These are phyloP conservation scores for Rhizophora apiculata DNA, from an alignment of 345 rosid genomes.

Conservation along the genomic window DNA sequence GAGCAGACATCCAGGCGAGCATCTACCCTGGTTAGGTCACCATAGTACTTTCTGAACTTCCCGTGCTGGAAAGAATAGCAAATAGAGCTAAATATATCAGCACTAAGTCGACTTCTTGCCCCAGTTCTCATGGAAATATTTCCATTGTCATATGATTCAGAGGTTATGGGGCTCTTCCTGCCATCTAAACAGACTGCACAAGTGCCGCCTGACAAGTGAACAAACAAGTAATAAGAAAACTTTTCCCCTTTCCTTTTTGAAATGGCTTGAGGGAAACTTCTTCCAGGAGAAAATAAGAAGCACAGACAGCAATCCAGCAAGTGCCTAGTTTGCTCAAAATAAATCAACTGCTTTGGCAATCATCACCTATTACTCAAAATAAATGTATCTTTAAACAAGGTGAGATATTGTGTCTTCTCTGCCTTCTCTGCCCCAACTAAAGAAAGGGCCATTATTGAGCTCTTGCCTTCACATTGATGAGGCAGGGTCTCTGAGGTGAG, in stretches of 20 bases:
- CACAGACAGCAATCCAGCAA: background rate
- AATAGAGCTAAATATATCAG: constrained; percentile 70
- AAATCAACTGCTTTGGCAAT: too few relatives aligned
- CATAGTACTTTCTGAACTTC: constrained; percentile 51
- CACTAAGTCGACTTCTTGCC: constrained; percentile 54
- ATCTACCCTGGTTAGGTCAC: constrained; percentile 73
- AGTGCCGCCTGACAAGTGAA: constrained; percentile 45
- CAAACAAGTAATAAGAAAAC: constrained; percentile 8
- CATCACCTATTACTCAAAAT: background rate
- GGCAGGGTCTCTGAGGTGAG: too few relatives aligned
- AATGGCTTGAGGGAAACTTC: constrained; percentile 2
- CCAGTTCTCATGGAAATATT: constrained; percentile 15
- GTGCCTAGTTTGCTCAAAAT: background rate
- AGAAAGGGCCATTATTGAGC: background rate
- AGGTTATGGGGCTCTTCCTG: constrained; percentile 25
- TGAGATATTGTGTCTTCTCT: background rate
- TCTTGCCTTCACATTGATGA: too few relatives aligned
- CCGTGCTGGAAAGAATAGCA: constrained; percentile 75
- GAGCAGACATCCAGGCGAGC: constrained; percentile 72
- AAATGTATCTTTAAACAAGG: background rate
- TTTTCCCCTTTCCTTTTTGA: background rate
- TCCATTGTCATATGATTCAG: constrained; percentile 19
- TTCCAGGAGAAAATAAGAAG: background rate
- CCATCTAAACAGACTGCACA: constrained; percentile 61
- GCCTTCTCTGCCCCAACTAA: background rate